Evolutionary conservation across 2,329 filamentous ascomycete species (phyloP), one percentile per base, ranked within the genome.

Genomic region (Plenodomus lindquistii): DNA sequence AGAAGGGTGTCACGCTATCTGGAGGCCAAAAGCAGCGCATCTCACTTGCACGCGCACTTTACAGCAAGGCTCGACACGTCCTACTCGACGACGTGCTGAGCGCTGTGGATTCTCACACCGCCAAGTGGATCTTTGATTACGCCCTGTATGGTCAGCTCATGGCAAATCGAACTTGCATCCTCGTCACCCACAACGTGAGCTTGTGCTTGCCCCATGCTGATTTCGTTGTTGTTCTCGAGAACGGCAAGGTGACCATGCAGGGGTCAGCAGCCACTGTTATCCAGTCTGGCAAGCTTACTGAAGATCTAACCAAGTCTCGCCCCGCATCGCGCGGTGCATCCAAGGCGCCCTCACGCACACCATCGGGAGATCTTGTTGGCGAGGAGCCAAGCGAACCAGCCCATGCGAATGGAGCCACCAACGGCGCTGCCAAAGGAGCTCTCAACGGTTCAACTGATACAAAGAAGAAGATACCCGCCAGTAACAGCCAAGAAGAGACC

Each of bases 21-120:
- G 94, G 94, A 55, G 94, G 94, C 6, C 94, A 99, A 74, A 97
- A 97, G 75, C 94, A 99, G 73, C 87, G 94, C 49, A 97, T 99
- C 42, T 97, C 93, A 13, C 81, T 99, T 37, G 94, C 94, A n/a
- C 86, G 94, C 59, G 94, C 94, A 1, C 81, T 99, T n/a, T 99
- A 99, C 74, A 96, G 91, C 57, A 93, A 91, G 72, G 95, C 92
- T 5, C 87, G 87, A 44, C 93, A 97, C 71, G 76, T 99, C 15
- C 81, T 99, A 10, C 81, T 99, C 41, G 94, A 99, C 66, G 94
- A 99, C 71, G 96, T 95, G 55, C 81, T 99, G 37, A 97, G 92
- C 67, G 94, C 94, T 21, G 94, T 99, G 27, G 94, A 99, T 71
- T 95, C 94, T 3, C 94, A 99, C 64, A 97, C 94, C 0, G 92